Conservation (phyloP, 495 filamentous ascomycete species). For the Halenospora varia region DNA sequence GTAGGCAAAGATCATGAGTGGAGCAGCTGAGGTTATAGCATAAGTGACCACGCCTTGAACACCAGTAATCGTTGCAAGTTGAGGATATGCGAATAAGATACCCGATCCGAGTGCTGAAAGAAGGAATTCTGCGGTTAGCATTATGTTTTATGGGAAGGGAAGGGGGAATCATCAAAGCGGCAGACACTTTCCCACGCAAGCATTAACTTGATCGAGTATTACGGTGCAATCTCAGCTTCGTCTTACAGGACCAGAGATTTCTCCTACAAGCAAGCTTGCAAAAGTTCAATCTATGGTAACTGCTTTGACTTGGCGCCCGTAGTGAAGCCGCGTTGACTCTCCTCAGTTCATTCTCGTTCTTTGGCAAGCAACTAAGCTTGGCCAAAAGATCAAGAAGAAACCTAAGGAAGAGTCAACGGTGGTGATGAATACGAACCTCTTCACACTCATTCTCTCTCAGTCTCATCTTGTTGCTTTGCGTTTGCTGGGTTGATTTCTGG, state of each 20-base stretch:
- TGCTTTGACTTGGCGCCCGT: conserved; percentile 68
- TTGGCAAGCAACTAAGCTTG: not conserved
- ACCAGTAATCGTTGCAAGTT: conserved; percentile 74
- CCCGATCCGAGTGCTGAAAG: conserved; percentile 67
- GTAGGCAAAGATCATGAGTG: conserved; percentile 62
- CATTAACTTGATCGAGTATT: conserved; percentile 93
- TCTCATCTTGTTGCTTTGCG: conserved; percentile 16
- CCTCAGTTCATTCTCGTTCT: conserved; percentile 4
- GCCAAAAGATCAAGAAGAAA: conserved; percentile 8
- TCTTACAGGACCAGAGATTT: conserved; percentile 30
- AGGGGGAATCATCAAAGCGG: conserved; percentile 48
- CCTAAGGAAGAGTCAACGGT: conserved; percentile 23
- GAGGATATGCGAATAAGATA: conserved; percentile 72
- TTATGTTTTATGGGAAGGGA: conserved; percentile 17
- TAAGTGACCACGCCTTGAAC: conserved; percentile 72
- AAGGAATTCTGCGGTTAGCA: conserved; percentile 25
- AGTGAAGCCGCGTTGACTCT: conserved; percentile 67
- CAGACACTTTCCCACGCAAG: conserved; percentile 93
- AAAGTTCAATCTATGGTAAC: conserved; percentile 42
- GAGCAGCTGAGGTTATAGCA: conserved; percentile 61
- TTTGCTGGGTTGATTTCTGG: conserved; percentile 26
- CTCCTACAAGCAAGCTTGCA: conserved; percentile 6
- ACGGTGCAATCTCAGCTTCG: conserved; percentile 89
- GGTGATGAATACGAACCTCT: conserved; percentile 44
- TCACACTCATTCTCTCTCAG: conserved; percentile 27